Evolutionary conservation across 176 grass and related monocot species (phyloP).

Genomic region (Carex kokanica): DNA sequence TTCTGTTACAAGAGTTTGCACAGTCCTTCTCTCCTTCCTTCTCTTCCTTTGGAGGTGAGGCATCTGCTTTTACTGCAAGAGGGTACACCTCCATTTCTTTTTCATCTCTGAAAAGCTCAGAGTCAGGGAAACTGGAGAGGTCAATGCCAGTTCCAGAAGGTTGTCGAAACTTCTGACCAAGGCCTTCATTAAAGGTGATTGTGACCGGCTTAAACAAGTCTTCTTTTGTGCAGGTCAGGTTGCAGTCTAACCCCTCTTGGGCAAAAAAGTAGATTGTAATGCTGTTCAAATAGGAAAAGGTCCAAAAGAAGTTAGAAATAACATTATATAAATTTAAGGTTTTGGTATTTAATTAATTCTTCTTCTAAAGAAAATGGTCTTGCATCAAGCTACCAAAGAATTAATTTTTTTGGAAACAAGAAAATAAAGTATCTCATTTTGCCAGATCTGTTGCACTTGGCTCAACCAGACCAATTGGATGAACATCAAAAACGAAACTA

Average conservation of each 20-base stretch:
- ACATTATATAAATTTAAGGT: slow-evolving; percentile 7
- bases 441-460: not conserved
- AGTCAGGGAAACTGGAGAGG: slow-evolving; percentile 66
- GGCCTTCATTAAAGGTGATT: slow-evolving; percentile 78
- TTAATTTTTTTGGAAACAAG: not conserved
- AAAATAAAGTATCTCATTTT: not conserved
- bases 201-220: slow-evolving; percentile 67
- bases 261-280: slow-evolving; percentile 92
- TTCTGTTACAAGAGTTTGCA: slow-evolving; percentile 5
- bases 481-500: not conserved
- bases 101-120: slow-evolving; percentile 55
- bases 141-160: slow-evolving; percentile 89
- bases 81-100: slow-evolving; percentile 65
- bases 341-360: not conserved
- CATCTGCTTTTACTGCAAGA: slow-evolving; percentile 92
- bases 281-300: slow-evolving; percentile 56
- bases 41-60: slow-evolving; percentile 48
- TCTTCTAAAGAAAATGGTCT: not conserved
- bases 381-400: not conserved
- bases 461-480: not conserved
- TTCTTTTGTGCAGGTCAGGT: slow-evolving; percentile 55
- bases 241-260: slow-evolving; percentile 74
- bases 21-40: slow-evolving; percentile 33
- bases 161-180: slow-evolving; percentile 90
- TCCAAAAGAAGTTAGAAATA: slow-evolving; percentile 23